Percentiles rank a stretch among this genome's conserved stretches.
Conservation (phyloP, 73 alveolate genomes). For the Breviolum minutum region DNA sequence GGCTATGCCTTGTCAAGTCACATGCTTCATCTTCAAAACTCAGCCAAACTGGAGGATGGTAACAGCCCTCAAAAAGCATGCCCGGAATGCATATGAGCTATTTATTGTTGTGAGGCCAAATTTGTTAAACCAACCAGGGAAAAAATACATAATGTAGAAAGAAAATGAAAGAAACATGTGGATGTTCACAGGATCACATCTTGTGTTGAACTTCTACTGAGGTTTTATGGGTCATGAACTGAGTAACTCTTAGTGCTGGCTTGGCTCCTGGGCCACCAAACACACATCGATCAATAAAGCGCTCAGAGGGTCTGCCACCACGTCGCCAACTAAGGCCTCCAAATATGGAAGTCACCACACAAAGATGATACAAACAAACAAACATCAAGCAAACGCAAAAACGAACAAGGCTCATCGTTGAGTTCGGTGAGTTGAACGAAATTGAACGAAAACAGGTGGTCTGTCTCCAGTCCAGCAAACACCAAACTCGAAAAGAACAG, state of each 20-base stretch:
- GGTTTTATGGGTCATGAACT: too few relatives aligned
- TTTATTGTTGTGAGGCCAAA: too few relatives aligned
- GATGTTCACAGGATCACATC: too few relatives aligned
- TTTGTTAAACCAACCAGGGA: too few relatives aligned
- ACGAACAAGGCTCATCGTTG: background rate
- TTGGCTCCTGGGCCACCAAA: background rate
- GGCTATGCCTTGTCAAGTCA: background rate
- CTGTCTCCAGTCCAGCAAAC: background rate
- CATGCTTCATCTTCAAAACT: background rate
- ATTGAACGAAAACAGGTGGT: background rate
- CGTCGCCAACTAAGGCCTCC: slow-evolving; percentile 34
- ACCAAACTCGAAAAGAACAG: background rate
- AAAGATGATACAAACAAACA: background rate
- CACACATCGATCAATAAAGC: slow-evolving; percentile 29
- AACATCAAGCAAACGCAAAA: too few relatives aligned
- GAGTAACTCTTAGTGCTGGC: background rate
- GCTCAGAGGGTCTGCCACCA: slow-evolving; percentile 20
- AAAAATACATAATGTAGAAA: too few relatives aligned
- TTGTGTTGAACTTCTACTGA: too few relatives aligned
- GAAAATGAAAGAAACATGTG: too few relatives aligned
- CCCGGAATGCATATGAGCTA: too few relatives aligned
- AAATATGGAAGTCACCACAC: background rate
- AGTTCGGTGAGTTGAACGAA: background rate
- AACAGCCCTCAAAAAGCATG: too few relatives aligned
- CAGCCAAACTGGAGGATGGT: too few relatives aligned